A percentile compares a stretch with the other conserved stretches of the same genome.
phyloP scores from a whole-genome alignment of 1,139 yeast genomes.

The Magnusiomyces fungicola region DNA sequence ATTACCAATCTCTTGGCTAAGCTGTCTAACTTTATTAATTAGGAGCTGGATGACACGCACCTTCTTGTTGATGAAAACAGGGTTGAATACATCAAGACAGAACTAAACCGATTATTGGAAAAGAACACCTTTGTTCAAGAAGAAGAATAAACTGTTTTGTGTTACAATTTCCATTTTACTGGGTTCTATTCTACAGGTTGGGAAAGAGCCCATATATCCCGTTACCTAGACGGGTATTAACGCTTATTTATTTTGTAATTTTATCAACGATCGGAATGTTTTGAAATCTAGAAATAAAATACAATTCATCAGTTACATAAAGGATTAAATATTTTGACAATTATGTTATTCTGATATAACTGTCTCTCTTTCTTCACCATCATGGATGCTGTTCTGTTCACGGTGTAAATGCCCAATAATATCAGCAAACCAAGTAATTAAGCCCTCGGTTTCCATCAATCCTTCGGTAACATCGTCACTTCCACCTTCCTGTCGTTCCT shows the following conservation, averaged over 20 bases:
- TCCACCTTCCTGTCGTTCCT: constrained; percentile 11
- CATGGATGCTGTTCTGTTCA: neutral
- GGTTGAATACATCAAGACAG: constrained; percentile 67
- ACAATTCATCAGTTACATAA: no score
- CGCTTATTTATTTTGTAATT: neutral
- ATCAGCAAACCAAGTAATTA: constrained; percentile 49
- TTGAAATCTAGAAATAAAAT: no score
- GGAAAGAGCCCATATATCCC: no score
- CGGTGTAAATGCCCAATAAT: constrained; percentile 33
- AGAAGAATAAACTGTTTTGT: constrained; percentile 56
- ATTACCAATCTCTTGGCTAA: neutral
- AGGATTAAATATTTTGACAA: no score
- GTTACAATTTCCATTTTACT: no score
- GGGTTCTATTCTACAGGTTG: no score
- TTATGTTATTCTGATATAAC: neutral
- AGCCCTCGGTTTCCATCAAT: constrained; percentile 31
- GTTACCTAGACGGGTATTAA: no score
- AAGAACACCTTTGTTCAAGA: constrained; percentile 80
- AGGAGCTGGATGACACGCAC: constrained; percentile 88
- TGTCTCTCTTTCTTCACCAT: neutral
- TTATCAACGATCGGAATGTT: no score
- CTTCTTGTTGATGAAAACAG: constrained; percentile 68
- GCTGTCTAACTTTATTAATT: constrained; percentile 15
- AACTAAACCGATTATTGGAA: constrained; percentile 65
- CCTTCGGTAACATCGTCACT: constrained; percentile 24